phyloP scores from a whole-genome alignment of 2,329 filamentous ascomycete species.

The Diplodia sapinea region DNA sequence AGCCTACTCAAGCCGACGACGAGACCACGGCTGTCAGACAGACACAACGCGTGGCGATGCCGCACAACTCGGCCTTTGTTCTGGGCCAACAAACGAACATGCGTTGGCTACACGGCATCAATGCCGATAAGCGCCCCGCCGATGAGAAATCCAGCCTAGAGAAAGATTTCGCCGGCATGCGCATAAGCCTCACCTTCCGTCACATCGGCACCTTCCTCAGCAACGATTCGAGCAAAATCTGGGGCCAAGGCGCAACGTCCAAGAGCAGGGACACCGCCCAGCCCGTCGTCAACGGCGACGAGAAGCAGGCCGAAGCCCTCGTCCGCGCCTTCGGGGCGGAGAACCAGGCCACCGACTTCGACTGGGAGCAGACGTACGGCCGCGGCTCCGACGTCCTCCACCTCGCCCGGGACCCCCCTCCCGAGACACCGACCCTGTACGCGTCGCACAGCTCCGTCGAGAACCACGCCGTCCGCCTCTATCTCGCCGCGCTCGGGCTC shows the following conservation, averaged over 20 bases:
- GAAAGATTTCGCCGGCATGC: constrained; percentile 72
- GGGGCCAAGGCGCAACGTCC: constrained; percentile 84
- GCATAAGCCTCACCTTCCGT: constrained; percentile 92
- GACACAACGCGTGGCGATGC: constrained; percentile 72
- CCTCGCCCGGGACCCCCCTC: constrained; percentile 42
- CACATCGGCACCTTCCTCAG: constrained; percentile 85
- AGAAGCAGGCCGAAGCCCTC: constrained; percentile 68
- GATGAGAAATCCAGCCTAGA: constrained; percentile 73
- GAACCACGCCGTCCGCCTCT: constrained; percentile 43
- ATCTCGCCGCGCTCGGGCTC: constrained; percentile 40
- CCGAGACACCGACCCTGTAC: constrained; percentile 47
- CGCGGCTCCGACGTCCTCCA: constrained; percentile 83
- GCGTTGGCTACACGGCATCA: constrained; percentile 91
- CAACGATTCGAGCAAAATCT: constrained; percentile 70
- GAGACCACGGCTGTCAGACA: constrained; percentile 52
- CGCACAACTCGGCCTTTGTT: constrained; percentile 87
- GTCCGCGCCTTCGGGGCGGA: constrained; percentile 82
- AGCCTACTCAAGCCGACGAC: constrained; percentile 31
- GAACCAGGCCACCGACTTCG: constrained; percentile 73
- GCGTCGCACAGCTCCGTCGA: constrained; percentile 41
- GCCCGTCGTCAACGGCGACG: constrained; percentile 69
- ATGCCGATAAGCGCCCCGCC: constrained; percentile 76
- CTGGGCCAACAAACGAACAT: constrained; percentile 83
- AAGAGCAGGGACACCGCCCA: constrained; percentile 68
- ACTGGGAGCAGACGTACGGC: constrained; percentile 79